These are phyloP conservation scores for Rhodocollybia butyracea DNA, from an alignment of 768 basidiomycete species.

Conservation along the genomic window DNA sequence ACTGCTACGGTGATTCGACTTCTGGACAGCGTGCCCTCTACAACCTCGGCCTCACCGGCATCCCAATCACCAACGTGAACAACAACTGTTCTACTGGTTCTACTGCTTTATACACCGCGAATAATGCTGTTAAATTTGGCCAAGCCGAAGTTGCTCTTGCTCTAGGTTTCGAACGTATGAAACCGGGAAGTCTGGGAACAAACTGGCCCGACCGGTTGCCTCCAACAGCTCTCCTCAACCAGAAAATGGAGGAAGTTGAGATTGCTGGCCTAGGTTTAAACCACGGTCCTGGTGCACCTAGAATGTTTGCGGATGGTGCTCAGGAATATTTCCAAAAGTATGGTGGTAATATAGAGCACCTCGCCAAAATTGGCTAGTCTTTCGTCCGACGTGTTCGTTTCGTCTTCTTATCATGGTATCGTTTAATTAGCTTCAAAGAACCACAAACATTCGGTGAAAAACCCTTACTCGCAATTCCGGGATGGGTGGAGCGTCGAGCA, in stretches of 20 bases:
- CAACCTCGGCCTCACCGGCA: slow-evolving; percentile 78
- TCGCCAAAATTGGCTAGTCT: slow-evolving; percentile 72
- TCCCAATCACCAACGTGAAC: slow-evolving; percentile 84
- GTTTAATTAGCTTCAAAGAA: slow-evolving; percentile 69
- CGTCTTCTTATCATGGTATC: background rate
- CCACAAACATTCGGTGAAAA: slow-evolving; percentile 76
- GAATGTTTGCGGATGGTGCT: slow-evolving; percentile 73
- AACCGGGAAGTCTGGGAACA: slow-evolving; percentile 65
- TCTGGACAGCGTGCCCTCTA: slow-evolving; percentile 79
- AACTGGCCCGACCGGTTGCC: slow-evolving; percentile 55
- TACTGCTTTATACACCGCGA: slow-evolving; percentile 72
- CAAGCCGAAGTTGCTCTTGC: slow-evolving; percentile 74
- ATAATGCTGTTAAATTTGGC: slow-evolving; percentile 66
- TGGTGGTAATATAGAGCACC: slow-evolving; percentile 60
- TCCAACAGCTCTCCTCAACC: slow-evolving; percentile 45
- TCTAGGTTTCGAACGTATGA: slow-evolving; percentile 86
- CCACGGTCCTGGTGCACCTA: slow-evolving; percentile 64
- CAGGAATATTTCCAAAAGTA: slow-evolving; percentile 78
- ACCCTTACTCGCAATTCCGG: slow-evolving; percentile 85
- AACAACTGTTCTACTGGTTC: slow-evolving; percentile 87
- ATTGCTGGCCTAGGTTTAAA: slow-evolving; percentile 50
- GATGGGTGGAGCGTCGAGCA: slow-evolving; percentile 75
- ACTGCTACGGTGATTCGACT: slow-evolving; percentile 79
- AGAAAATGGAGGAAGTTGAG: slow-evolving; percentile 49
- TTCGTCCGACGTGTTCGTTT: background rate